These are phyloP conservation scores for Leccinum olivaceopallidum DNA, from an alignment of 768 basidiomycete genomes.

Conservation along the genomic window DNA sequence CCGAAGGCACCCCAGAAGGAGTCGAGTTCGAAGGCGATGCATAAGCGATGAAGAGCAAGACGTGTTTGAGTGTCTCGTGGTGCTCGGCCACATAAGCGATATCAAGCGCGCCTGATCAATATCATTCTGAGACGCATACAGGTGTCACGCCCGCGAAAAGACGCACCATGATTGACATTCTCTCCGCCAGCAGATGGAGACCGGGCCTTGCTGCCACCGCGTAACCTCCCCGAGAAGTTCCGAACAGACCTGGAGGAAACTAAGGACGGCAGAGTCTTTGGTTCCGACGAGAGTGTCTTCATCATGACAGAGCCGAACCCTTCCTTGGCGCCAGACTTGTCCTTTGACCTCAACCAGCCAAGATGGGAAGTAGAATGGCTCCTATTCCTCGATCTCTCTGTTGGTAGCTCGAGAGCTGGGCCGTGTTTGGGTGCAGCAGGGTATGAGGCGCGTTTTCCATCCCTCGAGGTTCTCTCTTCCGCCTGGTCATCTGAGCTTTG, in stretches of 20 bases:
- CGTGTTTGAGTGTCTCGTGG: slow-evolving; percentile 81
- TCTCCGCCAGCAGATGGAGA: slow-evolving; percentile 16
- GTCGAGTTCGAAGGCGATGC: slow-evolving; percentile 10
- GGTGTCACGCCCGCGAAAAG: not conserved
- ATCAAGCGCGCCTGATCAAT: slow-evolving; percentile 32
- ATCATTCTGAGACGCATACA: slow-evolving; percentile 3
- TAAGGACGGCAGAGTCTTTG: slow-evolving; percentile 3
- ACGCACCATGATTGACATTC: slow-evolving; percentile 20
- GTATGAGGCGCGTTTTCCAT: slow-evolving; percentile 27
- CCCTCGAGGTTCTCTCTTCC: slow-evolving; percentile 10
- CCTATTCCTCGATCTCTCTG: slow-evolving; percentile 38
- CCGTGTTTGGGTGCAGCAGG: slow-evolving; percentile 7
- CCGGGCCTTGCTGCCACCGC: slow-evolving; percentile 23
- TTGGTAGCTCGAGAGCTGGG: slow-evolving; percentile 14
- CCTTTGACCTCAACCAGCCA: slow-evolving; percentile 51
- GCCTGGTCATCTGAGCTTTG: not conserved
- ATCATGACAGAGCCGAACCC: not conserved
- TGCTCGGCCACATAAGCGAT: slow-evolving; percentile 69
- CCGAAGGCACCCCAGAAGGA: slow-evolving; percentile 51
- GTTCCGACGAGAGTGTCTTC: slow-evolving; percentile 22
- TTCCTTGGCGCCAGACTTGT: slow-evolving; percentile 22
- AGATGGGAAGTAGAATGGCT: slow-evolving; percentile 64
- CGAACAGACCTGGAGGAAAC: slow-evolving; percentile 15
- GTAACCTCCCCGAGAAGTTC: slow-evolving; percentile 24
- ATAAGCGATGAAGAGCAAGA: slow-evolving; percentile 68